Conservation (phyloP, 768 basidiomycete genomes). For the Pleurotus cornucopiae region DNA sequence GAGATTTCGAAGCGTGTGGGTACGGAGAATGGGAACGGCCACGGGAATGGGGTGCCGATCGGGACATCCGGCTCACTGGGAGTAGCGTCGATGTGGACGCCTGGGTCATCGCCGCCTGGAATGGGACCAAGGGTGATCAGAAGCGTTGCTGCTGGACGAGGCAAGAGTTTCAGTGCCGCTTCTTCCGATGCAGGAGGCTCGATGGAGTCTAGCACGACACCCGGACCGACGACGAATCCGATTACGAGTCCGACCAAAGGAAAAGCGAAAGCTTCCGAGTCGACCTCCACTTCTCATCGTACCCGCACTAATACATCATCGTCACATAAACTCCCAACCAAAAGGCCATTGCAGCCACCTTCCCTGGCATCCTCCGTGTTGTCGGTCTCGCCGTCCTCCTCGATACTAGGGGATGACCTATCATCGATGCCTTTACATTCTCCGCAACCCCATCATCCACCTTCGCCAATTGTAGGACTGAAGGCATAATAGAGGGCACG, state of each 20-base stretch:
- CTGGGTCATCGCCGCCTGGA: constrained; percentile 5
- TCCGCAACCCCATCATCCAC: constrained; percentile 1
- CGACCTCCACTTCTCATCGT: neutral
- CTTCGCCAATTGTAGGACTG: constrained; percentile 1
- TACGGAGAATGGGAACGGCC: neutral
- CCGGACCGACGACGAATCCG: neutral
- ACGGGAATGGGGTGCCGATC: constrained; percentile 12
- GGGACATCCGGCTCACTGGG: neutral
- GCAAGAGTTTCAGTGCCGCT: constrained; percentile 29
- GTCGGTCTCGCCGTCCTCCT: neutral
- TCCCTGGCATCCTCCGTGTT: neutral
- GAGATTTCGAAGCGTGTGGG: neutral
- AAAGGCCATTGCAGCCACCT: constrained; percentile 1
- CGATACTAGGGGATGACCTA: neutral
- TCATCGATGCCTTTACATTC: neutral
- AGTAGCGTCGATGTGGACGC: constrained; percentile 6
- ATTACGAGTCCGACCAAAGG: neutral
- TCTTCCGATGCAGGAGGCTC: constrained; percentile 6
- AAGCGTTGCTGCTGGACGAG: constrained; percentile 46
- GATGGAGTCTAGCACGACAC: neutral
- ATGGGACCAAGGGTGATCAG: constrained; percentile 50
- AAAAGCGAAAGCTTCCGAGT: neutral
- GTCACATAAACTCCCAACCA: neutral
- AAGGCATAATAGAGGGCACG: neutral
- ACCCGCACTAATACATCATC: neutral